These are phyloP conservation scores for Paraglomus brasilianum DNA, from an alignment of 192 early-diverging fungal genomes.

Conservation along the genomic window DNA sequence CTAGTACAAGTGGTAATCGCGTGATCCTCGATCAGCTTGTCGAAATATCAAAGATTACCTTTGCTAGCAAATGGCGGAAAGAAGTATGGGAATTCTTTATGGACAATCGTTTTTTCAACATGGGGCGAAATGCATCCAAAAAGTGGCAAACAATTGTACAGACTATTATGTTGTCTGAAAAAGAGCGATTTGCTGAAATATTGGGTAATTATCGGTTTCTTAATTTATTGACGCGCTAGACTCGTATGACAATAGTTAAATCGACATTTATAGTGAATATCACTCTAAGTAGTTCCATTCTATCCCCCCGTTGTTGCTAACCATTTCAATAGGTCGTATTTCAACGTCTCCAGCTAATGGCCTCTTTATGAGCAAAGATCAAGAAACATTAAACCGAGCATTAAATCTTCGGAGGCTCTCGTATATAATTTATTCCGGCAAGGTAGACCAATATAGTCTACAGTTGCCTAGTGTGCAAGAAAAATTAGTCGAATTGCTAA, in stretches of 20 bases:
- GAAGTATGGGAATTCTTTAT: constrained; percentile 78
- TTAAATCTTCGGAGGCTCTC: constrained; percentile 73
- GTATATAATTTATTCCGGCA: constrained; percentile 74
- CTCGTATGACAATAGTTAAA: not conserved
- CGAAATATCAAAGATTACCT: constrained; percentile 63
- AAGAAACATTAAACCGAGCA: constrained; percentile 69
- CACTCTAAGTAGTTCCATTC: not conserved
- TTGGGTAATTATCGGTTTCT: constrained; percentile 55
- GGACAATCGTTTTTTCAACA: constrained; percentile 70
- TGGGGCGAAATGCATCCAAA: constrained; percentile 47
- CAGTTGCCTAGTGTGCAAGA: constrained; percentile 81
- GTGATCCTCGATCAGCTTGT: constrained; percentile 57
- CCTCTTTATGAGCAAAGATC: constrained; percentile 81
- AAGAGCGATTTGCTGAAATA: constrained; percentile 72
- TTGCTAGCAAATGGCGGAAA: constrained; percentile 66
- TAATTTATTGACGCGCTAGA: not conserved
- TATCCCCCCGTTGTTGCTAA: not conserved
- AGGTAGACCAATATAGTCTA: constrained; percentile 72
- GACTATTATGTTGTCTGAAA: constrained; percentile 70
- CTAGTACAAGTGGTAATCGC: constrained; percentile 37
- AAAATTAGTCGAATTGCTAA: constrained; percentile 85
- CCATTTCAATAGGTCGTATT: constrained; percentile 48
- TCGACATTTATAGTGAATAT: not conserved
- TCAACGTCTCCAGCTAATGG: constrained; percentile 67
- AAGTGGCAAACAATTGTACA: constrained; percentile 73